Percentiles rank a stretch among this genome's conserved stretches.
phyloP scores from a whole-genome alignment of 352 stramenopile species.

The Phytopythium litorale region DNA sequence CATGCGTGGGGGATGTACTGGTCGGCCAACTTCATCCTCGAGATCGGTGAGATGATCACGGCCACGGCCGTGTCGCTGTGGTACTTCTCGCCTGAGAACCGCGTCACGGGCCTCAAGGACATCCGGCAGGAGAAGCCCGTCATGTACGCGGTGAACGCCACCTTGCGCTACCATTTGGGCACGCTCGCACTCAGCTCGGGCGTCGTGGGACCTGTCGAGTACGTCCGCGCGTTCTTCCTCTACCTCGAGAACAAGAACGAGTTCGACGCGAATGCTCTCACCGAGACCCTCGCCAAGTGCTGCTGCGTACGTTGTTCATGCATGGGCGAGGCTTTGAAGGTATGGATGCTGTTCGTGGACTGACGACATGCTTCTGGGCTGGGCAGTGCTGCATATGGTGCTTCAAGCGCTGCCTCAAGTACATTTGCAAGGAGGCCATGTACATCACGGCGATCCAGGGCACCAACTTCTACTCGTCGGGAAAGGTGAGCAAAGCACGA shows the following conservation, averaged over 20 bases:
- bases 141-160: slow-evolving; percentile 57
- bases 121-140: slow-evolving; percentile 54
- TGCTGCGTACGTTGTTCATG: slow-evolving; percentile 57
- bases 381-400: slow-evolving; percentile 81
- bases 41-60: slow-evolving; percentile 72
- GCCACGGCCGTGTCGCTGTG: slow-evolving; percentile 67
- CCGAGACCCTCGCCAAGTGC: slow-evolving; percentile 45
- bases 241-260: slow-evolving; percentile 85
- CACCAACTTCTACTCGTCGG: slow-evolving; percentile 69
- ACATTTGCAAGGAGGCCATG: slow-evolving; percentile 79
- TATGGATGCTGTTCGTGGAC: slow-evolving; percentile 7
- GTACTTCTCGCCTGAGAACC: slow-evolving; percentile 74
- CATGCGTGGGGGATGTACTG: slow-evolving; percentile 82
- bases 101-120: slow-evolving; percentile 50
- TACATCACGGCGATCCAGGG: slow-evolving; percentile 83
- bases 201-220: slow-evolving; percentile 54
- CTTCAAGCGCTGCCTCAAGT: slow-evolving; percentile 82
- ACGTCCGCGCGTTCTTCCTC: slow-evolving; percentile 70
- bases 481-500: slow-evolving; percentile 41
- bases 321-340: neutral
- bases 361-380: slow-evolving; percentile 5
- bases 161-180: slow-evolving; percentile 66
- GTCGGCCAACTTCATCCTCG: slow-evolving; percentile 60
- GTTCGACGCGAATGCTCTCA: slow-evolving; percentile 59
- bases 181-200: slow-evolving; percentile 66